These are phyloP conservation scores for Grosmannia huntii DNA, from an alignment of 2,329 filamentous ascomycete species.

Conservation along the genomic window DNA sequence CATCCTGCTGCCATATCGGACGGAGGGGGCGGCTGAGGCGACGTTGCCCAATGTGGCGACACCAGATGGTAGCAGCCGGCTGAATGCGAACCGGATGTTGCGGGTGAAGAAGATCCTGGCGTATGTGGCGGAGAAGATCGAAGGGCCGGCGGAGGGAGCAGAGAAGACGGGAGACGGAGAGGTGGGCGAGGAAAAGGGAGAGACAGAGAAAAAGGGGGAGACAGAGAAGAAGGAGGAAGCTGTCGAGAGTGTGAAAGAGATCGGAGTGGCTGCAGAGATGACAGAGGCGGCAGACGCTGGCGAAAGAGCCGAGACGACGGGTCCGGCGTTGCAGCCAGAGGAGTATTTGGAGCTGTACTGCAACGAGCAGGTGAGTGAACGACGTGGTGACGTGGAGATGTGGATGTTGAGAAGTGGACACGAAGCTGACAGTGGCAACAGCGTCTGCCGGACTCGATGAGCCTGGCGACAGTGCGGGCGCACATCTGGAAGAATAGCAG, in stretches of 20 bases:
- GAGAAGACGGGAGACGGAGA: not conserved
- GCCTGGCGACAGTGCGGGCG: constrained; percentile 79
- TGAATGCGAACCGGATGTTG: constrained; percentile 96
- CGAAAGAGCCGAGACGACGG: constrained; percentile 13
- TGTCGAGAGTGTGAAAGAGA: too few relatives aligned
- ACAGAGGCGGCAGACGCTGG: not conserved
- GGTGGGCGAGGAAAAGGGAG: constrained; percentile 11
- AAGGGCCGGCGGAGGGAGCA: constrained; percentile 22
- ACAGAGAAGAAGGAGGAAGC: not conserved
- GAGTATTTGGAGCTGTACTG: constrained; percentile 94
- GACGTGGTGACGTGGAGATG: not conserved
- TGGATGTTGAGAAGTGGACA: not conserved
- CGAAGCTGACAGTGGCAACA: constrained; percentile 15
- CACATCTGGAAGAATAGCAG: constrained; percentile 94
- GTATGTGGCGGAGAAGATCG: constrained; percentile 87
- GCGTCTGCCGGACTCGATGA: constrained; percentile 71
- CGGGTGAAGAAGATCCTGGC: constrained; percentile 86
- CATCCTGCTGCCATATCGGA: constrained; percentile 69
- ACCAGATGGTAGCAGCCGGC: constrained; percentile 69
- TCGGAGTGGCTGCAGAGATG: not conserved
- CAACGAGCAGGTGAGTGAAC: constrained; percentile 63
- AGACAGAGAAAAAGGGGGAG: constrained; percentile 21
- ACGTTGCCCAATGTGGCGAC: constrained; percentile 58
- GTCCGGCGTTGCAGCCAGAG: constrained; percentile 60
- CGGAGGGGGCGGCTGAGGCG: constrained; percentile 23